Evolutionary conservation across 177 flowering plant species (phyloP), one percentile per base, ranked within the genome.

Genomic region (Vitis hybrid): DNA sequence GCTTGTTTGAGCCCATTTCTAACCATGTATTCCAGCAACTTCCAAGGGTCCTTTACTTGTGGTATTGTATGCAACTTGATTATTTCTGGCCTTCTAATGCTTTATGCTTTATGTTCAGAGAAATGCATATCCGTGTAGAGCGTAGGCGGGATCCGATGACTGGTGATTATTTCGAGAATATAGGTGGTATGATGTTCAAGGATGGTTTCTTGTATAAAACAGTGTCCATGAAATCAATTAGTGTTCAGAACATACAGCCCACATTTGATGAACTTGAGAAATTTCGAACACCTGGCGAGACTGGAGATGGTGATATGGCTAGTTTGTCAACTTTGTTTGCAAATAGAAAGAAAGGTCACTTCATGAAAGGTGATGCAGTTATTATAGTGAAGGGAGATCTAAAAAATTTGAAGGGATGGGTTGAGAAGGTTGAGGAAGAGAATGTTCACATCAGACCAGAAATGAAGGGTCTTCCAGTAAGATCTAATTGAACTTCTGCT

Each of bases 211-310:
- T 91, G 21, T 88, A 83, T 64, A 96, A 96, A 80, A 80, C 82
- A 10, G 91, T 96, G 13, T 91, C 99, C 4, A 76, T 85, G 81
- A 96, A 92, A 67, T 93, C 99, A 5, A 84, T 96, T 18, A 89
- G 91, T 70, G 69, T 89, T 14, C 87, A 81, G 71, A 89, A 87
- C 65, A 86, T 94, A 49, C 90, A 89, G 18, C 98, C 98, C n/a
- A 88, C 89, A 65, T 94, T 96, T 81, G 99, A 96, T 80, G 98
- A 96, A 79, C 91, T 96, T 55, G 97, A 96, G 85, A 96, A 94
- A 66, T 96, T 96, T 51, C 88, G 91, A 58, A 84, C 84, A 49
- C 92, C 97, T 72, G 85, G 87, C 51, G 95, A 93, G 75, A 80
- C 83, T 79, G 91, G 87, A 51, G 97, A 89, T 65, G 88, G 88